Evolutionary conservation across 495 filamentous ascomycete genomes (phyloP).

Genomic region (Ramalina intermedia): DNA sequence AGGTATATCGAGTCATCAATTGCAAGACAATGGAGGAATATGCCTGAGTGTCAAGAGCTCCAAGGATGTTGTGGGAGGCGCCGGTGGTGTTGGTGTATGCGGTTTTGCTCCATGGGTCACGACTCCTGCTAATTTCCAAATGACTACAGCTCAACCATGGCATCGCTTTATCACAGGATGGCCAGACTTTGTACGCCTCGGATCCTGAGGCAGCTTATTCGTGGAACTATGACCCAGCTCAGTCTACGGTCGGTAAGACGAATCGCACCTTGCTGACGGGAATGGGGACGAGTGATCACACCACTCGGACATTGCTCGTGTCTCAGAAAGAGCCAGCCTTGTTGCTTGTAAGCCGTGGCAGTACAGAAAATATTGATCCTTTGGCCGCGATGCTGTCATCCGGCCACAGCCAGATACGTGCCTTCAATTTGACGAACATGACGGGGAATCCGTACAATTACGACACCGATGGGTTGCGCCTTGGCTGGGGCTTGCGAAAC

Average conservation of each 20-base stretch:
- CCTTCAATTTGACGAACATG: conserved; percentile 42
- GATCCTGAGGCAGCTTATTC: conserved; percentile 37
- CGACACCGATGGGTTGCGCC: conserved; percentile 34
- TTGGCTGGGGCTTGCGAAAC: conserved; percentile 64
- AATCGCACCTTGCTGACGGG: conserved; percentile 35
- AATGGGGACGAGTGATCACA: conserved; percentile 46
- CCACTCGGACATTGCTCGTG: conserved; percentile 47
- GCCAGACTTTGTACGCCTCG: conserved; percentile 50
- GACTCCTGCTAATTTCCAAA: conserved; percentile 5
- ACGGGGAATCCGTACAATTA: conserved; percentile 26
- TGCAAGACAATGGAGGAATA: conserved; percentile 35
- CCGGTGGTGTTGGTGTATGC: neutral
- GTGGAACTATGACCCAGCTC: conserved; percentile 43
- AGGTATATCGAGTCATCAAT: conserved; percentile 39
- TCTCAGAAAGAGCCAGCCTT: conserved; percentile 32
- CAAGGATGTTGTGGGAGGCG: conserved; percentile 23
- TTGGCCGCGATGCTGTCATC: conserved; percentile 28
- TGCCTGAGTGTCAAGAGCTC: conserved; percentile 30
- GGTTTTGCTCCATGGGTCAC: neutral
- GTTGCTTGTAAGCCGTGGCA: conserved; percentile 51
- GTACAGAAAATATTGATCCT: conserved; percentile 43
- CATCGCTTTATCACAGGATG: conserved; percentile 46
- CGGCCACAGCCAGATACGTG: conserved; percentile 50
- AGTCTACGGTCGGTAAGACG: conserved; percentile 25
- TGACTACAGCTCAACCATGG: conserved; percentile 46